phyloP scores from a whole-genome alignment of 1,139 yeast species.

The Yamadazyma membranifaciens region DNA sequence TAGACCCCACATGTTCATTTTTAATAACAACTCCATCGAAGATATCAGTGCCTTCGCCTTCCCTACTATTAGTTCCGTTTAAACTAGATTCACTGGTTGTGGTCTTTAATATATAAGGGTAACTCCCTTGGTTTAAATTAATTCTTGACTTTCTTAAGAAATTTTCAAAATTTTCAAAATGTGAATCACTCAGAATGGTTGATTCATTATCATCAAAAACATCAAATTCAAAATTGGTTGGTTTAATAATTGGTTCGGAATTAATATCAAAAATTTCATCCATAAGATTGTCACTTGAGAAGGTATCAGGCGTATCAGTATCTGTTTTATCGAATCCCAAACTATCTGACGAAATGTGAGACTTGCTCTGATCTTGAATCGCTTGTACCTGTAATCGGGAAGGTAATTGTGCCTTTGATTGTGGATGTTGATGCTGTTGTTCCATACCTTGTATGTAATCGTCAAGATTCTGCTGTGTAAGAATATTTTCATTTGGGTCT shows the following conservation, averaged over 20 bases:
- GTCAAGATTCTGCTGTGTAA: not conserved
- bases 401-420: too few species aligned
- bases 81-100: constrained; percentile 19
- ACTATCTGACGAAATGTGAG: not conserved
- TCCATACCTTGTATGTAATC: not conserved
- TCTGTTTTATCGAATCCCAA: not conserved
- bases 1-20: constrained; percentile 2
- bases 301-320: constrained; percentile 7
- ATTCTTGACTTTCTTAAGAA: constrained; percentile 36
- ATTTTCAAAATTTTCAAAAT: constrained; percentile 29
- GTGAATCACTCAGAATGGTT: constrained; percentile 12
- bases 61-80: constrained; percentile 1
- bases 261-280: constrained; percentile 8
- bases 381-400: not conserved
- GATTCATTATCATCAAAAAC: constrained; percentile 13
- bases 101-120: constrained; percentile 29
- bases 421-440: not conserved
- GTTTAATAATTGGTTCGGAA: constrained; percentile 2
- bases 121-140: constrained; percentile 27
- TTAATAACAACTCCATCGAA: constrained; percentile 6
- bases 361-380: not conserved
- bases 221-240: constrained; percentile 1
- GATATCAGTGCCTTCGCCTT: not conserved
- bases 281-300: constrained; percentile 6
- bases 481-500: too few species aligned